Evolutionary conservation across 495 filamentous ascomycete genomes (phyloP), one percentile per base, ranked within the genome.

Genomic region (Aspergillus nanangensis): DNA sequence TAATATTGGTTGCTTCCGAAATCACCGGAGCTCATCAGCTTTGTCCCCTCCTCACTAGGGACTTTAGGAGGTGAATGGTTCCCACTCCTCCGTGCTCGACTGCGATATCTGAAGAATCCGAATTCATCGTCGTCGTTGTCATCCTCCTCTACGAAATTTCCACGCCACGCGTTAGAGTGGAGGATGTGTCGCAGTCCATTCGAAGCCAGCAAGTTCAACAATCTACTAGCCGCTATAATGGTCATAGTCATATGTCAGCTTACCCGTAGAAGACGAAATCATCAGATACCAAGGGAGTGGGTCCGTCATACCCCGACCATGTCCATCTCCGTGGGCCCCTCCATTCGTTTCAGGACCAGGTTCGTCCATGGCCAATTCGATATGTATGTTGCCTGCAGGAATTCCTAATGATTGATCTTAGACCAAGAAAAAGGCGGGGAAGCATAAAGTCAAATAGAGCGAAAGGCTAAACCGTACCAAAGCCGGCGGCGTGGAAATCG

Each of bases 11-110:
- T 83, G 17, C 71, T 71, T 3, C 90, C 90, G 57, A 94, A 96
- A 4, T 70, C 71, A 1, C 90, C 90, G 13, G 82, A 82, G 20
- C 78, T 69, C 90, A 96, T 95, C 52, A 96, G 65, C 44, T 82
- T 76, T 43, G 61, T 73, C 8, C 90, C 90, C 44, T 80, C 73
- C 5, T 89, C 82, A 55, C 83, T 92, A 0, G 90, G 90, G 0
- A 94, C 80, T 45, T 82, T 82, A 14, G 90, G 88, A 44, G 84
- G 87, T 41, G 76, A 62, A 5, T 72, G 66, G 27, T 72, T 66
- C 8, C 62, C 58, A 1, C 53, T 37, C 5, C 57, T 36, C 18
- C 57, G 53, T 23, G 44, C 20, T 40, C 58, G 47, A n/a, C 55
- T 40, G 5, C 55, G 50, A 13, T 53, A 51, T 44, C 60, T 51